Evolutionary conservation across 2,329 filamentous ascomycete species (phyloP).

Genomic region (Stachybotrys echinatus): DNA sequence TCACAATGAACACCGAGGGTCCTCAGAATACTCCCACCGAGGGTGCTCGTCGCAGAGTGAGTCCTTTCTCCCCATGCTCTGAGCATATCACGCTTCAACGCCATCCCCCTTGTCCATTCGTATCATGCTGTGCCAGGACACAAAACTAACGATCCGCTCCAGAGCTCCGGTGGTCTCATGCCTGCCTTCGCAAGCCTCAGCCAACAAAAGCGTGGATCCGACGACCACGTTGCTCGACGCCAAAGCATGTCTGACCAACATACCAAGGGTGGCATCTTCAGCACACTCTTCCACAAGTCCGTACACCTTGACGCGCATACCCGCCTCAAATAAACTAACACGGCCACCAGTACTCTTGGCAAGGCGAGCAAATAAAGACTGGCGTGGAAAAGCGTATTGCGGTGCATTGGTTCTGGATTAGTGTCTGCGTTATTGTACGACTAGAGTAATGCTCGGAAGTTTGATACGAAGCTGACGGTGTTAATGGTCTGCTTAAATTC

Average conservation of each 20-base stretch:
- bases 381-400: no score
- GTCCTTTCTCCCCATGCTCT: conserved; percentile 2
- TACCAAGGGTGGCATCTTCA: conserved; percentile 42
- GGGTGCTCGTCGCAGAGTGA: conserved; percentile 23
- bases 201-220: conserved; percentile 42
- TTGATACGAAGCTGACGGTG: no score
- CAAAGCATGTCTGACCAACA: conserved; percentile 51
- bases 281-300: conserved; percentile 53
- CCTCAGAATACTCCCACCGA: conserved; percentile 13
- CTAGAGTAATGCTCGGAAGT: no score
- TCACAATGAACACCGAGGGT: conserved; percentile 23
- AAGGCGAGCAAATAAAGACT: no score
- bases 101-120: neutral
- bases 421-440: no score
- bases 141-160: neutral
- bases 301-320: conserved; percentile 14
- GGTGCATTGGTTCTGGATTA: no score
- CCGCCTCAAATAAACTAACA: no score
- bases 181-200: conserved; percentile 45
- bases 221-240: conserved; percentile 41
- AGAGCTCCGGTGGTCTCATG: conserved; percentile 41
- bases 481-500: no score
- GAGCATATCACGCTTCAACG: neutral
- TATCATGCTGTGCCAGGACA: conserved; percentile 1
- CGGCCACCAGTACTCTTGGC: neutral